Percentiles rank a stretch among this genome's conserved stretches.
Evolutionary conservation across 2,329 filamentous ascomycete genomes (phyloP).

Genomic region (Acephala macrosclerotiorum): DNA sequence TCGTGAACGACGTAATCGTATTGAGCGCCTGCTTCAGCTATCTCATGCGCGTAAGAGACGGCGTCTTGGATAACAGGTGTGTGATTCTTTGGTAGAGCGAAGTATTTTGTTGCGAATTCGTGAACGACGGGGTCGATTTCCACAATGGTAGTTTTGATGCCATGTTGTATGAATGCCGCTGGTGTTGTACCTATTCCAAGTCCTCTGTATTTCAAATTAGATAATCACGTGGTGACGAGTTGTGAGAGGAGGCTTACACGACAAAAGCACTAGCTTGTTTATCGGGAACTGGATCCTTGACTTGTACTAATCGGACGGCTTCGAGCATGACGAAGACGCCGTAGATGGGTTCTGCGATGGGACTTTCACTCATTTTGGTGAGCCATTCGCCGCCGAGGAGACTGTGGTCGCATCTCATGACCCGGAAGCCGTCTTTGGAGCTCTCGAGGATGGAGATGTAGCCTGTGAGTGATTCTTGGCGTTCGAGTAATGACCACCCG

Average conservation of each 20-base stretch:
- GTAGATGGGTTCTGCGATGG: slow-evolving; percentile 89
- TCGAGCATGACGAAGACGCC: slow-evolving; percentile 97
- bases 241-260: slow-evolving; percentile 64
- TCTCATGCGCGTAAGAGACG: slow-evolving; percentile 66
- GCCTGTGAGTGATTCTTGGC: slow-evolving; percentile 86
- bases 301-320: slow-evolving; percentile 81
- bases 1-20: slow-evolving; percentile 98
- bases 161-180: slow-evolving; percentile 83
- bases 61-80: slow-evolving; percentile 85
- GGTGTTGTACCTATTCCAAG: slow-evolving; percentile 93
- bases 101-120: slow-evolving; percentile 83
- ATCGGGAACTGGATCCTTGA: slow-evolving; percentile 60
- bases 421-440: slow-evolving; percentile 71
- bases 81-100: slow-evolving; percentile 79
- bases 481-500: slow-evolving; percentile 79
- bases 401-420: slow-evolving; percentile 93
- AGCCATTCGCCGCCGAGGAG: slow-evolving; percentile 93
- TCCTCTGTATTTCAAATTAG: slow-evolving; percentile 62
- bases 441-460: slow-evolving; percentile 93
- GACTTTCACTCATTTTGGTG: slow-evolving; percentile 64
- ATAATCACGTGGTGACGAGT: slow-evolving; percentile 32
- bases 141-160: slow-evolving; percentile 90
- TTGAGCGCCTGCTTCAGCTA: slow-evolving; percentile 50
- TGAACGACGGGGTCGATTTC: slow-evolving; percentile 94
- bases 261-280: slow-evolving; percentile 80